Base-by-base conservation (phyloP, 2,329 filamentous ascomycete species). In the Cercospora janseana region DNA sequence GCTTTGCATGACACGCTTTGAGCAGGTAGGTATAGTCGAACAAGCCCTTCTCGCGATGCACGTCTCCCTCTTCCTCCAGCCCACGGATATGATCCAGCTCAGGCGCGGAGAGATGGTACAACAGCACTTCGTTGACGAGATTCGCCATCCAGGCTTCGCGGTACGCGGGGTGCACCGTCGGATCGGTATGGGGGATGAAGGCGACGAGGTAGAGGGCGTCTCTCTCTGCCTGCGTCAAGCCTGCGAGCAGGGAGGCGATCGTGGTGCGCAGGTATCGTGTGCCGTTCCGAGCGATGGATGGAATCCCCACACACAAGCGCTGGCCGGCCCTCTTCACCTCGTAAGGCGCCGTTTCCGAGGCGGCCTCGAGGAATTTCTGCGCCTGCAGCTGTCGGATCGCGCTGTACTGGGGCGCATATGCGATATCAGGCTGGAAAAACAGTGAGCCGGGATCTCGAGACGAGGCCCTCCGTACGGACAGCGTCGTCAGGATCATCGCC, bases 21-120 rank as follows among this genome's bases (percentile, higher is more conserved):
- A 76, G 55, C 20, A 76, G 55, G 35, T 71, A 71, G 6, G 59
- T 64, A 53, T 75, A 75, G 54, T 77, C 74, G 49, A 70, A 71
- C 4, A 75, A 55, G 3, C 61, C 69, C 49, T 76, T 76, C 34
- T 74, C 68, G 2, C 63, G 46, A 26, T 49, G 46, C 28, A 41
- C 15, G 8, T 29, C 38, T n/a, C 20, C 61, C 20, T 61, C 56
- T 21, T 64, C 61, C 47, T 70, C 68, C 58, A 71, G 62, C 7
- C 64, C 55, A 9, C 58, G 58, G 18, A 74, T 66, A 43, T 67
- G 64, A 16, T 68, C 61, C 46, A 68, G 59, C 20, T 67, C 52
- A 27, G 64, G 63, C 9, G 66, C 57, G 13, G 65, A 51, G 13
- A 68, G 54, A 24, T 71, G 60, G 56, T 76, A 76, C 5, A 64